Evolutionary conservation across 2,329 filamentous ascomycete genomes (phyloP).

Genomic region (Fusarium luffae): DNA sequence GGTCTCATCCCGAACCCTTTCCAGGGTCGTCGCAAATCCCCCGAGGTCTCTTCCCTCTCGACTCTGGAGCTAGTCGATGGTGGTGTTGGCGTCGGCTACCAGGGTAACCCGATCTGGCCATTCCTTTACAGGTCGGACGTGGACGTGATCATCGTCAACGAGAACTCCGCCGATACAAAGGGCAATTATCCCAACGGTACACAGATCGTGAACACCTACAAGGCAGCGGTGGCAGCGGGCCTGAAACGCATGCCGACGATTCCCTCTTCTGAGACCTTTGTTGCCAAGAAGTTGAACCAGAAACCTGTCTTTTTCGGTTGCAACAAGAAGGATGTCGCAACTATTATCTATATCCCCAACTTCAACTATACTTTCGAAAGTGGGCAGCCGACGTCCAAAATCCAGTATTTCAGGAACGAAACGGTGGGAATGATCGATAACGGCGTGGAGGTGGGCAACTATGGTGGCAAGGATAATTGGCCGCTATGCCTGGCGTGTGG

Average conservation of each 20-base stretch:
- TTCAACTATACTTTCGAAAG: slow-evolving; percentile 13
- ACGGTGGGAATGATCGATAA: slow-evolving; percentile 7
- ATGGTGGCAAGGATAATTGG: slow-evolving; percentile 12
- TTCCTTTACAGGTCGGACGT: slow-evolving; percentile 4
- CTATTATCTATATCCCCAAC: slow-evolving; percentile 14
- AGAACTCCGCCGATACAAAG: slow-evolving; percentile 9
- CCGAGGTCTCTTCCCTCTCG: background rate
- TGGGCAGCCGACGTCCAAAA: slow-evolving; percentile 2
- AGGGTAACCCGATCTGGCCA: slow-evolving; percentile 9
- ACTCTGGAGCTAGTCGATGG: slow-evolving; percentile 10
- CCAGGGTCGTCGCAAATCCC: background rate
- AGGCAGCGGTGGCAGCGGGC: background rate
- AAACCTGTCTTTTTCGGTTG: slow-evolving; percentile 10
- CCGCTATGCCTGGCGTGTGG: slow-evolving; percentile 4
- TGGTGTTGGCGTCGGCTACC: background rate
- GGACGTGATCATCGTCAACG: slow-evolving; percentile 12
- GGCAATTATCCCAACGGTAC: slow-evolving; percentile 1
- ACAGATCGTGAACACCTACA: slow-evolving; percentile 6
- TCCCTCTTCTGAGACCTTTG: slow-evolving; percentile 3
- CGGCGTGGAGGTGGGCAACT: slow-evolving; percentile 9
- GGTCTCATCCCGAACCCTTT: slow-evolving; percentile 3
- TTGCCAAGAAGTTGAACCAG: slow-evolving; percentile 5
- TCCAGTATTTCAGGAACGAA: slow-evolving; percentile 4
- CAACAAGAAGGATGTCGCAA: background rate
- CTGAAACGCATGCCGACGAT: slow-evolving; percentile 6